phyloP scores from a whole-genome alignment of 306 rosid genomes.

The Cicer yamashitae region DNA sequence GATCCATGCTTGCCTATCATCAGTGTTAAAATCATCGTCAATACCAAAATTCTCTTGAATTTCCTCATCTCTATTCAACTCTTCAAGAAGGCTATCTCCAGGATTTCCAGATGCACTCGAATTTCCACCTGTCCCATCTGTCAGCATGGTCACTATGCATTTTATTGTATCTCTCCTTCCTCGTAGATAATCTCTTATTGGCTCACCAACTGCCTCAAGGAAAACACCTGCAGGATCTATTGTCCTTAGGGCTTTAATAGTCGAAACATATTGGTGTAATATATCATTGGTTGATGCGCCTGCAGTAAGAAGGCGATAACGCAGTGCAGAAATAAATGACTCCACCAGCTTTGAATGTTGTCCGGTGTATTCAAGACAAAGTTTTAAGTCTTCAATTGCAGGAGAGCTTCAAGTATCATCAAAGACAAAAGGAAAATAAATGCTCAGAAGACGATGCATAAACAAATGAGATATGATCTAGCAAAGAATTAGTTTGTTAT shows the following conservation, averaged over 20 bases:
- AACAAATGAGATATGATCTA: conserved; percentile 37
- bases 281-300: conserved; percentile 99
- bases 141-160: conserved; percentile 96
- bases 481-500: conserved; percentile 18
- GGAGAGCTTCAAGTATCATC: conserved; percentile 70
- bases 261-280: conserved; percentile 96
- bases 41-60: conserved; percentile 75
- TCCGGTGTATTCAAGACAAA: conserved; percentile 94
- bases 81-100: conserved; percentile 99
- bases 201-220: conserved; percentile 97
- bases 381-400: conserved; percentile 91
- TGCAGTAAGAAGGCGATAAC: conserved; percentile 94
- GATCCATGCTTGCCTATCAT: conserved; percentile 95
- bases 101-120: conserved; percentile 81
- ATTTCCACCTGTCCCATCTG: conserved; percentile 91
- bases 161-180: conserved; percentile 98
- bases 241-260: conserved; percentile 90
- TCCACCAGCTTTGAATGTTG: conserved; percentile 97
- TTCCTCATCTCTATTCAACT: conserved; percentile 92
- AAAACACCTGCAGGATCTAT: conserved; percentile 97
- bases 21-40: conserved; percentile 87
- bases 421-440: conserved; percentile 41
- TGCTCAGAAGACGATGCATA: conserved; percentile 34
- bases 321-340: conserved; percentile 90
- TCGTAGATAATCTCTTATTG: conserved; percentile 93